phyloP scores from a whole-genome alignment of 192 early-diverging fungal species.

The Backusella parvicylindrica region DNA sequence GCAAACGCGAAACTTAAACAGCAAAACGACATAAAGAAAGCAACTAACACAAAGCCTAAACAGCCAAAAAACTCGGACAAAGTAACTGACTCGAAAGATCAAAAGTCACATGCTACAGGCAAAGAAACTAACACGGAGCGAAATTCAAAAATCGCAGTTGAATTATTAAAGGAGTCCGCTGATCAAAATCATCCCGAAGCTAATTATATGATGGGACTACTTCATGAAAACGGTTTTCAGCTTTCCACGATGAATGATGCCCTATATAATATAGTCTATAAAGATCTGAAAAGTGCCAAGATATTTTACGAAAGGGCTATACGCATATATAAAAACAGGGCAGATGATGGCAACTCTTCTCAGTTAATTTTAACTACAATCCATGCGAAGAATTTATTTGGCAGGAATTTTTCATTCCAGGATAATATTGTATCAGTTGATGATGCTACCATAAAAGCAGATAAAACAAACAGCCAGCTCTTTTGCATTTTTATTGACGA shows the following conservation, averaged over 20 bases:
- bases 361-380: background rate
- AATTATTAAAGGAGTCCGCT: background rate
- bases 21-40: no score
- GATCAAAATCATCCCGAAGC: background rate
- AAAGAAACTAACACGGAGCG: no score
- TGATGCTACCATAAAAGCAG: background rate
- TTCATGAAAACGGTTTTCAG: background rate
- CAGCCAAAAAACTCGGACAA: no score
- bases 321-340: background rate
- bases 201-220: background rate
- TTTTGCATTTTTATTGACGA: background rate
- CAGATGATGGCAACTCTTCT: background rate
- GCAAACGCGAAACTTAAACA: no score
- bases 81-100: no score
- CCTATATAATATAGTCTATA: no score
- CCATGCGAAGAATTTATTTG: background rate
- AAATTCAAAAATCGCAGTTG: background rate
- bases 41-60: no score
- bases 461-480: background rate
- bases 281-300: background rate
- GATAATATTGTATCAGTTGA: background rate
- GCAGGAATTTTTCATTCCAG: background rate
- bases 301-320: background rate
- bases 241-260: background rate
- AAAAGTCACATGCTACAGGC: no score